Conservation (phyloP, 116 monocot genomes). For the Papilionanthe hybrid region DNA sequence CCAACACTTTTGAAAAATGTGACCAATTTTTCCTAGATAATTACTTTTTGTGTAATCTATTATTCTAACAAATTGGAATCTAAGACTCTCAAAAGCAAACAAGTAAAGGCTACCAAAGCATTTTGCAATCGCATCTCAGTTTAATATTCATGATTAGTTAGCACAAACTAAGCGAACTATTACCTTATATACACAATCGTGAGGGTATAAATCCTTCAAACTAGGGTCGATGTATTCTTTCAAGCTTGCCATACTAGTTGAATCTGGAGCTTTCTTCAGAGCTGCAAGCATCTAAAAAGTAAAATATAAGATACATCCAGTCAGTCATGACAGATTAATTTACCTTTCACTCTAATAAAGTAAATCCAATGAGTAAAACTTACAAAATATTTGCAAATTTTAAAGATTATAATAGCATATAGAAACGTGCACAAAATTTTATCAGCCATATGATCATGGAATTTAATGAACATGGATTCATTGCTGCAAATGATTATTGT, state of each 20-base stretch:
- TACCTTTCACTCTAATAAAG: too few species aligned
- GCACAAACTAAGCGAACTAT: not conserved
- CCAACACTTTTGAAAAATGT: too few species aligned
- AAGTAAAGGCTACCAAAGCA: not conserved
- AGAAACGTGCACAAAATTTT: not conserved
- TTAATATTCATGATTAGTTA: not conserved
- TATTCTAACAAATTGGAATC: not conserved
- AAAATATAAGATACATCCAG: not conserved
- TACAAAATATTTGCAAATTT: not conserved
- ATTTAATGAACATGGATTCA: not conserved
- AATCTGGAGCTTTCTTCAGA: conserved; percentile 66
- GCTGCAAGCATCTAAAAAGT: conserved; percentile 70
- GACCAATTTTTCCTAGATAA: too few species aligned
- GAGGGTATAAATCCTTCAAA: conserved; percentile 79
- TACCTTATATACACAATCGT: conserved; percentile 90
- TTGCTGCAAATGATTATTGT: too few species aligned
- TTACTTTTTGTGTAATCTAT: not conserved
- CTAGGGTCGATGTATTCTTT: conserved; percentile 78
- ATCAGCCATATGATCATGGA: not conserved
- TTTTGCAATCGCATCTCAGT: not conserved
- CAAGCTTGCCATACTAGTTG: conserved; percentile 67
- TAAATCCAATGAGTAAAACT: too few species aligned
- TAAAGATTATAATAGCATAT: not conserved
- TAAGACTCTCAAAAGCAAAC: not conserved
- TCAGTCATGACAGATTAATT: not conserved